phyloP scores from a whole-genome alignment of 371 early-diverging fungal species.

The Mortierella sp. region DNA sequence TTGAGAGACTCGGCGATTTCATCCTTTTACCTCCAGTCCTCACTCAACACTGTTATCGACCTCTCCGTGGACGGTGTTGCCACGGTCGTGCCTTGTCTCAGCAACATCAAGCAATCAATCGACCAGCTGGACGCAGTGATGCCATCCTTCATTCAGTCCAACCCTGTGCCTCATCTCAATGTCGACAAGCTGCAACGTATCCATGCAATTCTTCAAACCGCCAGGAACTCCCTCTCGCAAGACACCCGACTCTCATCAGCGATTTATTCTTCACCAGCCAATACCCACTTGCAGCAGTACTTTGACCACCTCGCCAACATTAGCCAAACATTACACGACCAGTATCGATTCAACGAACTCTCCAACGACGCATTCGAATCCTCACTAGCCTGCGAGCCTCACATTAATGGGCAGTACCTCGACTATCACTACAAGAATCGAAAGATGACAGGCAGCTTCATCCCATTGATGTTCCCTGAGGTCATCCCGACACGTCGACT shows the following conservation, averaged over 20 bases:
- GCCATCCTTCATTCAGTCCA: slow-evolving; percentile 39
- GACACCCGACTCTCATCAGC: not conserved
- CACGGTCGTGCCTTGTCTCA: slow-evolving; percentile 28
- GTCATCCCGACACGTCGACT: slow-evolving; percentile 60
- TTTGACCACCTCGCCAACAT: slow-evolving; percentile 58
- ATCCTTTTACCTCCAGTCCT: slow-evolving; percentile 25
- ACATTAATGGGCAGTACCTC: slow-evolving; percentile 66
- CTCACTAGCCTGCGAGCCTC: slow-evolving; percentile 70
- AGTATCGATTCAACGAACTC: slow-evolving; percentile 44
- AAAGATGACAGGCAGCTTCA: slow-evolving; percentile 50
- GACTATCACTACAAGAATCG: slow-evolving; percentile 57
- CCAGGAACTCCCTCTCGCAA: slow-evolving; percentile 15
- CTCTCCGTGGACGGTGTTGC: not conserved
- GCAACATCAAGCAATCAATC: slow-evolving; percentile 43
- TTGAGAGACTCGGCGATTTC: slow-evolving; percentile 34
- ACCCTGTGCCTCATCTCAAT: slow-evolving; percentile 33
- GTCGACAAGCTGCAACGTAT: slow-evolving; percentile 45
- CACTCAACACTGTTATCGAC: slow-evolving; percentile 22
- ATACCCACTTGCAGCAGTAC: slow-evolving; percentile 51
- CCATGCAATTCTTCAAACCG: slow-evolving; percentile 22
- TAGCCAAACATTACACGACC: slow-evolving; percentile 50
- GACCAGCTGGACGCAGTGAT: slow-evolving; percentile 41
- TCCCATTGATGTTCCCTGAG: slow-evolving; percentile 62
- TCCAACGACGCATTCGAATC: slow-evolving; percentile 62
- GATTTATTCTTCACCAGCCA: not conserved